phyloP scores from a whole-genome alignment of 2,329 filamentous ascomycete species.

The Cercospora zeina region DNA sequence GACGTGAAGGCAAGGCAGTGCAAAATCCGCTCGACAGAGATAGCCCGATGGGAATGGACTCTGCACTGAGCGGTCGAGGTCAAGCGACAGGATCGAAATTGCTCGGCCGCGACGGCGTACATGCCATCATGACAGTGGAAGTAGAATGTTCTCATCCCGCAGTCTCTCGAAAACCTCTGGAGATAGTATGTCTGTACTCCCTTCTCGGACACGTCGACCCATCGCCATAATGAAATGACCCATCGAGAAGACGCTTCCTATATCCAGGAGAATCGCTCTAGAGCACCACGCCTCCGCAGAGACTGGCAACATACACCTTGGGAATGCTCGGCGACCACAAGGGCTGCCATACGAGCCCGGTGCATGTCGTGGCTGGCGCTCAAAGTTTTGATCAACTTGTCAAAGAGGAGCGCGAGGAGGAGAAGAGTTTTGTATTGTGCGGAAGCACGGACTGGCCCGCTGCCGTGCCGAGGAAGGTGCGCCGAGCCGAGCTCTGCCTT shows the following conservation, averaged over 20 bases:
- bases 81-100: too few relatives aligned
- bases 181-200: constrained; percentile 56
- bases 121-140: too few relatives aligned
- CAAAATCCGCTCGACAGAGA: too few relatives aligned
- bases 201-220: constrained; percentile 69
- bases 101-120: too few relatives aligned
- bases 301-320: constrained; percentile 71
- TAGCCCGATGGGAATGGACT: background rate
- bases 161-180: background rate
- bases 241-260: constrained; percentile 71
- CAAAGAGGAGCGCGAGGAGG: constrained; percentile 39
- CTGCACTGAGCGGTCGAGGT: too few relatives aligned
- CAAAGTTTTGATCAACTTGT: constrained; percentile 59
- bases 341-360: constrained; percentile 33
- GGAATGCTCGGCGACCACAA: constrained; percentile 38
- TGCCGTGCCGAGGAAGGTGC: background rate
- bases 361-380: constrained; percentile 70
- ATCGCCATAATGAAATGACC: constrained; percentile 72
- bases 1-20: too few relatives aligned
- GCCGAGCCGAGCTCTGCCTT: constrained; percentile 1
- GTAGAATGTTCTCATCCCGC: background rate
- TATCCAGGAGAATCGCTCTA: constrained; percentile 58
- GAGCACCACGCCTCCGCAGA: constrained; percentile 60
- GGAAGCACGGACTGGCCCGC: background rate
- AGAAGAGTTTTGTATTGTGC: constrained; percentile 18